Evolutionary conservation across 2,329 filamentous ascomycete genomes (phyloP), one percentile per base, ranked within the genome.

Genomic region (Talaromyces atroroseus): DNA sequence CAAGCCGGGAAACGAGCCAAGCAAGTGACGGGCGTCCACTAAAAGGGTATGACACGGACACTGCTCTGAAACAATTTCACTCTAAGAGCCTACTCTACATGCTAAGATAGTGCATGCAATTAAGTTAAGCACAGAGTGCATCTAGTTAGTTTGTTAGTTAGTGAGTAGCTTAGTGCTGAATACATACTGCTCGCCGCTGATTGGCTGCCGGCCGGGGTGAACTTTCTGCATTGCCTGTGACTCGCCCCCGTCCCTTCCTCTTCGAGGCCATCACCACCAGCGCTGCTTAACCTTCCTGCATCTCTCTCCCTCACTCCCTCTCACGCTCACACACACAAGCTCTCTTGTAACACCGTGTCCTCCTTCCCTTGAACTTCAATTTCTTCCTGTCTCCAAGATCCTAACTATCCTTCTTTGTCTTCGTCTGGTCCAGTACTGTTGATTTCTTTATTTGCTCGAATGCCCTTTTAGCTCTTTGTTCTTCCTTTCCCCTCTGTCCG

Each of bases 51-150:
- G 6, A 34, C 32, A 36, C 32, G 32, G 32, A 36, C 32, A 36
- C 32, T 36, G 32, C 23, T 52, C 38, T 52, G 49, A 52, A 52
- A 44, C 38, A 32, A n/a, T n/a, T n/a, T n/a, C n/a, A n/a, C n/a
- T n/a, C n/a, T n/a, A 24, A 23, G 24, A 26, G 36, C 14, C 4
- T 14, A 14, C 11, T 36, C 38, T 42, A 16, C n/a, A 40, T 18
- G 29, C 32, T 34, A 14, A 2, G n/a, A 12, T 11, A 16, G 16
- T 12, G 34, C 14, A 38, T 38, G 14, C 4, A 38, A 38, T 7
- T 38, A 32, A n/a, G n/a, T n/a, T n/a, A n/a, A n/a, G n/a, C n/a
- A n/a, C n/a, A n/a, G n/a, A n/a, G n/a, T n/a, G n/a, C n/a, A n/a
- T n/a, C n/a, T n/a, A n/a, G n/a, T n/a, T n/a, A n/a, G n/a, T n/a